Base-by-base conservation (phyloP, 2,329 filamentous ascomycete genomes). In the Neophaeococcomyces aloes region DNA sequence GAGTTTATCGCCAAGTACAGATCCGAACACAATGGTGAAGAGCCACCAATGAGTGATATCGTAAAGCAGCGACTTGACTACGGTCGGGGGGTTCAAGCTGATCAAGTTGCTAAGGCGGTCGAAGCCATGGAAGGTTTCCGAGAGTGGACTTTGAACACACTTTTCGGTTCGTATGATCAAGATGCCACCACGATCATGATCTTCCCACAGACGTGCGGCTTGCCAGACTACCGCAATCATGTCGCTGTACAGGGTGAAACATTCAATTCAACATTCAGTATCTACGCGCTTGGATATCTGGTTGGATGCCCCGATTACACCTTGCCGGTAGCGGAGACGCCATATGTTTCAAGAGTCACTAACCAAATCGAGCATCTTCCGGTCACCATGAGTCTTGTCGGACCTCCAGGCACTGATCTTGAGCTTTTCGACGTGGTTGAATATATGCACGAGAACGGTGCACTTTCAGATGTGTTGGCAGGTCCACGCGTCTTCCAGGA, bases 1-100 rank as follows among this genome's bases (percentile, higher is more conserved):
- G 67, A 70, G 0, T 73, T 74, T 53, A 72, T 70, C 46, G 59
- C 58, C 3, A 69, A 71, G 49, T 75, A 74, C 47, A 68, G 65
- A 1, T 63, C 65, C 1, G 59, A 57, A 0, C 57, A 73, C 46
- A 60, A 64, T 25, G 70, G 69, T 2, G 64, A 67, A 3, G 55
- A 50, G 1, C 71, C 71, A 0, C 72, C 72, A 40, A 60, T 75
- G 32, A 65, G 74, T 43, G 71, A 72, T 0, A 63, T 65, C 0
- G 70, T 72, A 1, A 49, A 70, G 1, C 60, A 61, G 0, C 65
- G 71, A 8, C 74, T 70, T 67, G 59, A 58, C 7, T 74, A 64
- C 56, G 70, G 66, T 2, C 64, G 67, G 27, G 61, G 59, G 1
- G 60, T 62, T 29, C 58, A 61, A 1, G 56, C 62, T 2, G 59